Evolutionary conservation across 129 eudicot genomes (phyloP), one percentile per base, ranked within the genome.

Genomic region (Apium graveolens): DNA sequence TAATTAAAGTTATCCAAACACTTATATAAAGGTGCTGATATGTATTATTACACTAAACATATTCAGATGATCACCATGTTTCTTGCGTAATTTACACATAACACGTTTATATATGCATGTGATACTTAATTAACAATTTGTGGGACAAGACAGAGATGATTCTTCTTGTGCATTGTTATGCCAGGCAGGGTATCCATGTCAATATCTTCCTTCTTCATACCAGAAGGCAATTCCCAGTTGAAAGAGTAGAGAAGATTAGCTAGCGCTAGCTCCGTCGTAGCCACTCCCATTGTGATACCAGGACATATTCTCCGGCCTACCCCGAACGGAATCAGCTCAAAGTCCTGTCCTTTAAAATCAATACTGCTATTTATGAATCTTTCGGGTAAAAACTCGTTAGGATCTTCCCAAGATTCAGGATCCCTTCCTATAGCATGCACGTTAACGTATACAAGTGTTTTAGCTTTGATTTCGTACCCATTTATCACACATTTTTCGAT

Each of bases 281-380:
- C 68, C 68, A 60, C 68, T 60, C 68, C 68, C 68, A 60, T 9
- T 10, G 34, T 1, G 11, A 60, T 9, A 9, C 68, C 68, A 21
- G 68, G 68, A 60, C 68, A 60, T 11, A 60, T 60, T 60, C 68
- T 60, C 68, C 68, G 68, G 5, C 68, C 68, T n/a, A 60, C 68
- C 16, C 68, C 68, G 11, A 60, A 60, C 11, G 68, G 68, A n/a
- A 60, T 60, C 14, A 60, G 34, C 68, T 60, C 68, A 60, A 60
- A 60, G 26, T 60, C 68, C 68, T 26, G 68, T n/a, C 68, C 68
- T n/a, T 60, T 60, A 0, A n/a, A 60, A 26, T 60, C 68, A 60
- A 60, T 60, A 31, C 68, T 60, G 11, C 68, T 60, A 21, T 10
- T 60, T 5, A 60, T 60, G 32, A 60, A 60, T 60, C 68, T 60